phyloP scores from a whole-genome alignment of 2,329 filamentous ascomycete species.

The Rhinocladiella mackenziei region DNA sequence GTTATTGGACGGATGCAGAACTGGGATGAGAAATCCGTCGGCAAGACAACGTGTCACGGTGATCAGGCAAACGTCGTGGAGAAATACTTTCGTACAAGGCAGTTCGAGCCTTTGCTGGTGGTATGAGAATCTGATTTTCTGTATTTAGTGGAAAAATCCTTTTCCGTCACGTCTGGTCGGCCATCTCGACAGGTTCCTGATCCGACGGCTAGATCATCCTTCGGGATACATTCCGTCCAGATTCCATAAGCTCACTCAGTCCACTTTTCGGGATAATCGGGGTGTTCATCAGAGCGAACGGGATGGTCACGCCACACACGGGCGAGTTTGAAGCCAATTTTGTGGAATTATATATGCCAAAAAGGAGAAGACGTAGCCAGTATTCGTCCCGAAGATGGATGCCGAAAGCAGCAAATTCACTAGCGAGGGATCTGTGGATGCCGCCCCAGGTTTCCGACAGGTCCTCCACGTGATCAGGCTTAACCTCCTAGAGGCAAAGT shows the following conservation, averaged over 20 bases:
- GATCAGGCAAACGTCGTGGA: too few relatives aligned
- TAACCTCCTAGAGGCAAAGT: neutral
- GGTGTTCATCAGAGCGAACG: neutral
- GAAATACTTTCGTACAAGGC: too few relatives aligned
- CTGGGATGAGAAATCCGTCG: neutral
- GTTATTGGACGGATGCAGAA: constrained; percentile 4
- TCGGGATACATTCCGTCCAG: too few relatives aligned
- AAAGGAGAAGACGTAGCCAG: neutral
- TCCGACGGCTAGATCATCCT: too few relatives aligned
- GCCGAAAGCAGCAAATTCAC: neutral
- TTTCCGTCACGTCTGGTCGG: too few relatives aligned
- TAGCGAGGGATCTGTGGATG: neutral
- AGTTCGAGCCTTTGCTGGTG: too few relatives aligned
- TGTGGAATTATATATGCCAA: neutral
- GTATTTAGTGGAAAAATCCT: too few relatives aligned
- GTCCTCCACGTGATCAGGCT: neutral
- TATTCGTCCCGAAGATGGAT: constrained; percentile 8
- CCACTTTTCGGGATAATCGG: neutral
- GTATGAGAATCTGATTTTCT: too few relatives aligned
- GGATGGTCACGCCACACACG: constrained; percentile 7
- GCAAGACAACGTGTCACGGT: too few relatives aligned
- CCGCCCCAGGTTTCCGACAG: constrained; percentile 2
- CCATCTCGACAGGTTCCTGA: too few relatives aligned
- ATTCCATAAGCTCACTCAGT: too few relatives aligned
- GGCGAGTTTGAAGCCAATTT: neutral